A percentile compares a stretch with the other conserved stretches of the same genome.
Conservation (phyloP, 768 basidiomycete species). For the Calocera cornea region DNA sequence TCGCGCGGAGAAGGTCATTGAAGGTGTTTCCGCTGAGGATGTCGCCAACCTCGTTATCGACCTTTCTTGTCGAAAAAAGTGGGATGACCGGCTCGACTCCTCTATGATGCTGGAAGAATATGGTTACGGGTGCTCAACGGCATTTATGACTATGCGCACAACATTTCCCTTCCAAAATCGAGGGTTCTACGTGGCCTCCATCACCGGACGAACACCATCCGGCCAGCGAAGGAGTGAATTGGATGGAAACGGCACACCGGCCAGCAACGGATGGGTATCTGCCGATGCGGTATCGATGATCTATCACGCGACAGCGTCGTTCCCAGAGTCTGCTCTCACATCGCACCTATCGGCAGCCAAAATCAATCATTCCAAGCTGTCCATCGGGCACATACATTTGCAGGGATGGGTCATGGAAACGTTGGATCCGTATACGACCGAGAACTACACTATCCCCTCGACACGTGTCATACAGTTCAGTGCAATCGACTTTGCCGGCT, state of each 20-base stretch:
- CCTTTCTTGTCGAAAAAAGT: conserved; percentile 56
- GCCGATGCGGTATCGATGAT: conserved; percentile 38
- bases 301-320: conserved; percentile 74
- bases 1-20: conserved; percentile 79
- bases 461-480: conserved; percentile 74
- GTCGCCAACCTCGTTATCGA: conserved; percentile 59
- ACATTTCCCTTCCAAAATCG: conserved; percentile 85
- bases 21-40: conserved; percentile 89
- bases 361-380: conserved; percentile 61
- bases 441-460: conserved; percentile 89
- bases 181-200: conserved; percentile 69
- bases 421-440: conserved; percentile 85
- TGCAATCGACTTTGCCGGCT: conserved; percentile 76
- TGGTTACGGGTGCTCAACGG: conserved; percentile 57
- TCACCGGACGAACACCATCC: conserved; percentile 24
- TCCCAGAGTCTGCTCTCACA: conserved; percentile 40
- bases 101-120: conserved; percentile 57
- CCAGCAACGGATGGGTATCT: background rate
- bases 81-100: conserved; percentile 81
- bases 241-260: background rate
- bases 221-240: background rate
- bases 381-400: conserved; percentile 67
- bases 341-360: conserved; percentile 44
- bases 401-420: conserved; percentile 97
- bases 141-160: conserved; percentile 58